Evolutionary conservation across 805 yeast genomes (phyloP).

Genomic region (Saccharomycopsis oosterbeekiorum): DNA sequence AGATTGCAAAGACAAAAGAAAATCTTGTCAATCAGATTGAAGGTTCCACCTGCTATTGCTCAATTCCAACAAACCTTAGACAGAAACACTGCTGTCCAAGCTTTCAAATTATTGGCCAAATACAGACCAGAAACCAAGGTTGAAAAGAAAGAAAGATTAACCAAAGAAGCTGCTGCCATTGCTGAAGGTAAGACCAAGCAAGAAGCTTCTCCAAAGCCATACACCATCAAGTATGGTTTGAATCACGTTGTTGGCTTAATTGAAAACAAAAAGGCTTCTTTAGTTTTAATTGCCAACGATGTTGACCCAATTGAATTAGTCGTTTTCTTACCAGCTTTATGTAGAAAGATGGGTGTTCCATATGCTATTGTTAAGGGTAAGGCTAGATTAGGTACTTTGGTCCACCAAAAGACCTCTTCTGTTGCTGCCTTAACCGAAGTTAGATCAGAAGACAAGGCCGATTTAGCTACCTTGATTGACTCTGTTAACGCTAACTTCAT

Average conservation of each 20-base stretch:
- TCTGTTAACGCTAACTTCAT: conserved; percentile 88
- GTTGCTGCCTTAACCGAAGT: conserved; percentile 97
- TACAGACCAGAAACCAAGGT: conserved; percentile 97
- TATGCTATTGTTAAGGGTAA: conserved; percentile 97
- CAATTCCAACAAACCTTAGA: conserved; percentile 95
- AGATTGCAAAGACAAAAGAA: conserved; percentile 99
- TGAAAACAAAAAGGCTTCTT: conserved; percentile 98
- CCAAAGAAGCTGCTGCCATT: conserved; percentile 97
- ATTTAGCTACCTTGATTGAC: conserved; percentile 84
- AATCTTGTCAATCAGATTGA: conserved; percentile 87
- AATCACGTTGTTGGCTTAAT: conserved; percentile 96
- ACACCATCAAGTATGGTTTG: conserved; percentile 94
- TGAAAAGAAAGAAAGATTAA: conserved; percentile 98
- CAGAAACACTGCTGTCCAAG: conserved; percentile 97
- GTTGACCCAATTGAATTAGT: conserved; percentile 99
- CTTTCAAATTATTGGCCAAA: conserved; percentile 96
- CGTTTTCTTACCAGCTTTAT: conserved; percentile 94
- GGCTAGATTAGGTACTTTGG: conserved; percentile 96
- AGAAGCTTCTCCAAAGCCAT: conserved; percentile 96
- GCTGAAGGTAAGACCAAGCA: conserved; percentile 97
- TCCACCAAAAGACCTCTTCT: conserved; percentile 94
- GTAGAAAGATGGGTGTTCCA: conserved; percentile 99
- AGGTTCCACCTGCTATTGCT: conserved; percentile 98
- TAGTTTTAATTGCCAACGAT: conserved; percentile 95
- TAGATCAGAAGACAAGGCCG: conserved; percentile 87